phyloP scores from a whole-genome alignment of 805 yeast genomes.

The Torulaspora microellipsoides region DNA sequence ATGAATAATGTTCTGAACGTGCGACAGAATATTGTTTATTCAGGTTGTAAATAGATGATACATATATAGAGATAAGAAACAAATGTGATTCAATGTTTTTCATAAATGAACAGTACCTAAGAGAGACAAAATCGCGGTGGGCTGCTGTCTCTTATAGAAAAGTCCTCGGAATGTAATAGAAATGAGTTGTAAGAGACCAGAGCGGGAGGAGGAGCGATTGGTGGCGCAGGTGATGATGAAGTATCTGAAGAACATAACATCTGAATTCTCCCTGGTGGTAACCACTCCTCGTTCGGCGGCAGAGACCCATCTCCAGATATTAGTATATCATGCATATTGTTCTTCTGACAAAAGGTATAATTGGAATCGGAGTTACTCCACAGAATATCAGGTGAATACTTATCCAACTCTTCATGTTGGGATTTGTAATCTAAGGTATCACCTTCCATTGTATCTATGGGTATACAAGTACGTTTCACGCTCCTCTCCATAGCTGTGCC shows the following conservation, averaged over 20 bases:
- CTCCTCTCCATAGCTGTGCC: neutral
- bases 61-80: no score
- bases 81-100: neutral
- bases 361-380: neutral
- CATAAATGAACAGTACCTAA: neutral
- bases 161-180: constrained; percentile 5
- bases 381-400: neutral
- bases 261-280: no score
- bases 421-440: constrained; percentile 6
- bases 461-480: neutral
- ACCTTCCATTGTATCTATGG: constrained; percentile 7
- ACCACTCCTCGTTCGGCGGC: no score
- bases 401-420: no score
- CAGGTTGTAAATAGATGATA: no score
- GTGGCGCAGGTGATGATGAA: no score
- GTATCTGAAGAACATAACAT: no score
- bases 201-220: neutral
- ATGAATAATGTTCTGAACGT: neutral
- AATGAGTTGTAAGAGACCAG: neutral
- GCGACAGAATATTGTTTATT: no score
- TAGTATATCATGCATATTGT: neutral
- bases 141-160: constrained; percentile 9
- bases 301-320: constrained; percentile 6
- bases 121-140: constrained; percentile 6
- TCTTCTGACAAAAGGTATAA: neutral